A percentile compares a stretch with the other conserved stretches of the same genome.
Evolutionary conservation across 768 basidiomycete species (phyloP).

Genomic region (Boletus reticuloceps): DNA sequence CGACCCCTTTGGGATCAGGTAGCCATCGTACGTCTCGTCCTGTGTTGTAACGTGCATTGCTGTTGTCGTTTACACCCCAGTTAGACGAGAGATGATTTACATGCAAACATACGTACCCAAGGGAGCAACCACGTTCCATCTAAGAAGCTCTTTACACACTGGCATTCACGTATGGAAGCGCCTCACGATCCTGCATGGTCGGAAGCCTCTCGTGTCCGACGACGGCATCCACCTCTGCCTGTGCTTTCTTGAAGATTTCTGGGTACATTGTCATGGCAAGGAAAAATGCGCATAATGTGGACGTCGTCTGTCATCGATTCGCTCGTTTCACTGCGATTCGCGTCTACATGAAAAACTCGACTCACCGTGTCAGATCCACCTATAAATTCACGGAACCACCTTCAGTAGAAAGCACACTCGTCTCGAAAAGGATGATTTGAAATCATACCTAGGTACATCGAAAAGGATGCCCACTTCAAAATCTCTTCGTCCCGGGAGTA

Average conservation of each 20-base stretch:
- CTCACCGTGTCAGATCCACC: slow-evolving; percentile 21
- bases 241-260: slow-evolving; percentile 3
- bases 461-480: slow-evolving; percentile 9
- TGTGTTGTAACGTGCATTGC: slow-evolving; percentile 10
- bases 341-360: slow-evolving; percentile 20
- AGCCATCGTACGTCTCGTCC: slow-evolving; percentile 18
- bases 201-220: slow-evolving; percentile 10
- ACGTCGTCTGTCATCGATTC: slow-evolving; percentile 11
- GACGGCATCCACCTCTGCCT: slow-evolving; percentile 9
- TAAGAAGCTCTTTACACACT: slow-evolving; percentile 14
- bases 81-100: background rate
- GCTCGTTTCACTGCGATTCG: background rate
- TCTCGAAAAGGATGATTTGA: background rate
- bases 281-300: slow-evolving; percentile 15
- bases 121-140: slow-evolving; percentile 2
- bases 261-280: slow-evolving; percentile 13
- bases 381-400: slow-evolving; percentile 3
- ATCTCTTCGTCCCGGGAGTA: slow-evolving; percentile 4
- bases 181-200: slow-evolving; percentile 5
- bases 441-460: slow-evolving; percentile 11
- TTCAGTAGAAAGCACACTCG: background rate
- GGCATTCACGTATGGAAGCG: slow-evolving; percentile 15
- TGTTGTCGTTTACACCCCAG: background rate
- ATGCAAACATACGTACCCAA: background rate
- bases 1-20: slow-evolving; percentile 24